These are phyloP conservation scores for Plenodomus biglobosus DNA, from an alignment of 2,329 filamentous ascomycete genomes.

Conservation along the genomic window DNA sequence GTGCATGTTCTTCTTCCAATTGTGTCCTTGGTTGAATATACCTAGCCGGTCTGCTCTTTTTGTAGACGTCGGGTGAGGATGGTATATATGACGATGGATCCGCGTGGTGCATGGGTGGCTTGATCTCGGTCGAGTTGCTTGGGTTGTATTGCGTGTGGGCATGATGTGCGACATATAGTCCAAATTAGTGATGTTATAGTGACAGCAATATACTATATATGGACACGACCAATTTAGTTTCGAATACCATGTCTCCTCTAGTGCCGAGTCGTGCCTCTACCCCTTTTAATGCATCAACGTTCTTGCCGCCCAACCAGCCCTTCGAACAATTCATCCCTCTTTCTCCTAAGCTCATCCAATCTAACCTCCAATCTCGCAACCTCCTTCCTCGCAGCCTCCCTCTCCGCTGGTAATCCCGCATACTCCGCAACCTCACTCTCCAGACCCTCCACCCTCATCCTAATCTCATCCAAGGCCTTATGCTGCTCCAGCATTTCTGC, in stretches of 20 bases:
- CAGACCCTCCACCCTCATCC: slow-evolving; percentile 60
- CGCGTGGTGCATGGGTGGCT: not conserved
- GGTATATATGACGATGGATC: not conserved
- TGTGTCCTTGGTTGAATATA: not conserved
- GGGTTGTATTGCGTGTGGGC: not conserved
- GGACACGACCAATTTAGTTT: no score
- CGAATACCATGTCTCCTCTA: no score
- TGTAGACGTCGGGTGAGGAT: slow-evolving; percentile 8
- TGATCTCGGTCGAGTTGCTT: no score
- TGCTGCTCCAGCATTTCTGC: slow-evolving; percentile 63
- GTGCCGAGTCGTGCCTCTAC: no score
- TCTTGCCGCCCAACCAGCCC: slow-evolving; percentile 63
- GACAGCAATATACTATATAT: no score
- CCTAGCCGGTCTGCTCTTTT: slow-evolving; percentile 10
- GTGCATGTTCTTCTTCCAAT: slow-evolving; percentile 9
- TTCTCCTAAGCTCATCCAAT: slow-evolving; percentile 61
- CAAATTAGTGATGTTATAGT: no score
- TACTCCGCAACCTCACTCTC: slow-evolving; percentile 67
- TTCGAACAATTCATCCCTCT: slow-evolving; percentile 75
- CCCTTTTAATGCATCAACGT: no score
- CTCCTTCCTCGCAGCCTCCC: slow-evolving; percentile 67
- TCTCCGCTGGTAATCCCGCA: slow-evolving; percentile 71
- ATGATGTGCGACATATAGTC: not conserved
- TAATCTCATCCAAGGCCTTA: slow-evolving; percentile 60
- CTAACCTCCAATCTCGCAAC: slow-evolving; percentile 68